phyloP scores from a whole-genome alignment of 2,329 filamentous ascomycete species.

The Fusarium sacchari region DNA sequence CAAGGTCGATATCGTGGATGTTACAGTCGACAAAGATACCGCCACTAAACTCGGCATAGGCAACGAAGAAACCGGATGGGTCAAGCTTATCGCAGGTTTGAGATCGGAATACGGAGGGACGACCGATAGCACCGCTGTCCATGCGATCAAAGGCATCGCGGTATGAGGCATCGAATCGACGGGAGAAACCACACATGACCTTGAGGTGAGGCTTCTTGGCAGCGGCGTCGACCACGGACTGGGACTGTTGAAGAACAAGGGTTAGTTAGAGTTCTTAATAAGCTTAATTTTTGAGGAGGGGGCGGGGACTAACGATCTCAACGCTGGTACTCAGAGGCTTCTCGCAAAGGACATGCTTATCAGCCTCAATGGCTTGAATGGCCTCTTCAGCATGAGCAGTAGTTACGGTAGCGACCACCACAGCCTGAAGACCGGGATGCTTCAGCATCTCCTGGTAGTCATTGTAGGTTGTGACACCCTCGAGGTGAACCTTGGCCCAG shows the following conservation, averaged over 20 bases:
- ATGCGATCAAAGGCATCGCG: conserved; percentile 66
- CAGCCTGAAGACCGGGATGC: conserved; percentile 42
- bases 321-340: conserved; percentile 48
- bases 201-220: conserved; percentile 67
- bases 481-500: conserved; percentile 37
- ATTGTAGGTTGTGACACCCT: conserved; percentile 38
- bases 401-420: conserved; percentile 41
- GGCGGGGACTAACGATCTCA: conserved; percentile 59
- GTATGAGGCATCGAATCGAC: conserved; percentile 71
- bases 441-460: conserved; percentile 44
- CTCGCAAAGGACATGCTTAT: conserved; percentile 43
- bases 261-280: neutral
- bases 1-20: conserved; percentile 70
- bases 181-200: conserved; percentile 62
- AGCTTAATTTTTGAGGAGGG: neutral
- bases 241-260: conserved; percentile 54
- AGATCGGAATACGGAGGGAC: conserved; percentile 68
- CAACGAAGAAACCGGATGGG: conserved; percentile 73
- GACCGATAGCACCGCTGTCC: conserved; percentile 65
- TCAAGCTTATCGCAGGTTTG: conserved; percentile 77
- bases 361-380: conserved; percentile 42
- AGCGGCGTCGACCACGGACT: conserved; percentile 68
- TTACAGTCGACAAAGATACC: conserved; percentile 78
- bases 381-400: conserved; percentile 42
- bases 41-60: conserved; percentile 71